Base-by-base conservation (phyloP, 345 rosid species). In the Firmiana major region DNA sequence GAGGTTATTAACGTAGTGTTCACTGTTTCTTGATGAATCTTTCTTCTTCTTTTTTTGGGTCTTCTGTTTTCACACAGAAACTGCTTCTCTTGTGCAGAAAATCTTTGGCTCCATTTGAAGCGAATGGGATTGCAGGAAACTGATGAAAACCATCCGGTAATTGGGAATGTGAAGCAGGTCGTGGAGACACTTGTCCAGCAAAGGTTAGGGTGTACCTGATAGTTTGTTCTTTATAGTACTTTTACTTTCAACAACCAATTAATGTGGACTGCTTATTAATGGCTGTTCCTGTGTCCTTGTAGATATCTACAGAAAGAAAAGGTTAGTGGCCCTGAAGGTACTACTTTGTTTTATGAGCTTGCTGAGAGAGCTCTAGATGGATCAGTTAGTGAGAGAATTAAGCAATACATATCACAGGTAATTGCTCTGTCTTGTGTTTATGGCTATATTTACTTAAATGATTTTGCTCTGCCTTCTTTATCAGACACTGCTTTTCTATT, bases 301-400 rank as follows among this genome's bases (percentile, higher is more conserved):
- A 93, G 98, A 85, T 93, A 85, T 85, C 87, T 95, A 87, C 97
- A 90, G 83, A 95, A 95, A 84, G 89, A 88, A 77, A 92, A 90
- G 88, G 92, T 92, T 22, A 87, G 49, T 81, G 91, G 97, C 55
- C 96, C 97, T 38, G 99, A 95, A 82, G 98, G 98, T 65, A 89
- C 22, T 82, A 83, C 84, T 49, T 42, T 90, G 79, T 82, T 85
- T 71, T 95, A 93, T 69, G 92, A 90, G 83, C 96, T 95, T 78
- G 99, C 99, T 19, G 98, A 92, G 89, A 93, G 98, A 88, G 97
- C 97, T 28, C 82, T 89, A 71, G 98, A 95, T 81, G 84, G 86
- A 5, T 87, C 88, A 68, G 81, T 90, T 40, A 82, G 63, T 1
- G 92, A 89, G 69, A 90, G 74, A 80, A 79, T 93, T 43, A 93